Evolutionary conservation across 495 filamentous ascomycete species (phyloP).

Genomic region (Paragyromitra xinjiangensis): DNA sequence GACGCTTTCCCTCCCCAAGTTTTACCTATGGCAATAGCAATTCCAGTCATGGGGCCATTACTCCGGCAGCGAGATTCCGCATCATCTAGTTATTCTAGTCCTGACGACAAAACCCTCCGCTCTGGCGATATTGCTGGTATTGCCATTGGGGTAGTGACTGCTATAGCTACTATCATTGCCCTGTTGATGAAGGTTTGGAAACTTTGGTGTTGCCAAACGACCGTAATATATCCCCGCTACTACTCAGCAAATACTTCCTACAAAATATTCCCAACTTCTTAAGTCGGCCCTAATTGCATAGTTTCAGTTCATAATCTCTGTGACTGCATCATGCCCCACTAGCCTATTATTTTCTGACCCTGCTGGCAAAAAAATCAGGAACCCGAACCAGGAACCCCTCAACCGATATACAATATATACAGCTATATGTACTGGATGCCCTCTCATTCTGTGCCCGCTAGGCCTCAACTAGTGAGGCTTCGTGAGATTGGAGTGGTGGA

Average conservation of each 20-base stretch:
- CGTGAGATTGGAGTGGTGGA: not conserved
- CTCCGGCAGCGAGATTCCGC: not conserved
- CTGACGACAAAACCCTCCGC: not conserved
- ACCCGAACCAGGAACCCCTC: not conserved
- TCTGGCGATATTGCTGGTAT: not conserved
- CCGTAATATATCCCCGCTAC: not conserved
- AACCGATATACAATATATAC: not conserved
- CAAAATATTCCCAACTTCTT: not conserved
- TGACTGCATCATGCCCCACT: not conserved
- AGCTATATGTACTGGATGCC: not conserved
- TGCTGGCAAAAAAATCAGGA: not conserved
- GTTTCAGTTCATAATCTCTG: too few species aligned
- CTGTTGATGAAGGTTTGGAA: constrained; percentile 7
- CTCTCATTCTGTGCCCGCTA: not conserved
- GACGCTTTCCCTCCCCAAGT: not conserved
- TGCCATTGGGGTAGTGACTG: not conserved
- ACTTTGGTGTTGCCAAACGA: not conserved
- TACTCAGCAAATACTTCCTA: not conserved
- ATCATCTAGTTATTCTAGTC: not conserved
- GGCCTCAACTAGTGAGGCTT: not conserved
- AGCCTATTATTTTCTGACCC: not conserved
- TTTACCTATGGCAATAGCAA: not conserved
- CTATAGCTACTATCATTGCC: not conserved
- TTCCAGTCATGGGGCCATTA: not conserved
- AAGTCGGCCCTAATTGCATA: not conserved